A percentile compares a stretch with the other conserved stretches of the same genome.
Conservation (phyloP, 1,284 basidiomycete species). For the Fomitiporia mediterranea region DNA sequence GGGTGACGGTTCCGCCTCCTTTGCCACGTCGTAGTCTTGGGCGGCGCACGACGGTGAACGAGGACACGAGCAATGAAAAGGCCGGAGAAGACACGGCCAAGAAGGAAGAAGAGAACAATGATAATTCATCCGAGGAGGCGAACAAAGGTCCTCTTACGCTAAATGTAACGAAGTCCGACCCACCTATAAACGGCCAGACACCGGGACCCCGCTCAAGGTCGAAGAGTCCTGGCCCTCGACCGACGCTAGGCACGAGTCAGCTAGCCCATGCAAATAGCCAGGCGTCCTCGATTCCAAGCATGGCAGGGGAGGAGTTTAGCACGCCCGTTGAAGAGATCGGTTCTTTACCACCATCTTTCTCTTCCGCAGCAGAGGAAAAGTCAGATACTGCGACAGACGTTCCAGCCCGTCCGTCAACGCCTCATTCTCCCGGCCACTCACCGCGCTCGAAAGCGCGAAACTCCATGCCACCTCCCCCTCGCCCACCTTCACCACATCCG, state of each 20-base stretch:
- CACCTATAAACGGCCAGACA: too few species aligned
- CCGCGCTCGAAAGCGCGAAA: constrained; percentile 2
- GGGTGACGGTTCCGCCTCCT: constrained; percentile 27
- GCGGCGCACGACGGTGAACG: constrained; percentile 21
- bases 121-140: background rate
- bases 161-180: background rate
- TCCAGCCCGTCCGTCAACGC: background rate
- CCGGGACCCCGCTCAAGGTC: background rate
- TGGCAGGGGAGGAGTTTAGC: constrained; percentile 27
- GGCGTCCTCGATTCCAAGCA: constrained; percentile 11
- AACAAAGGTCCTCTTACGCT: background rate
- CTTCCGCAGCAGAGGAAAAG: background rate
- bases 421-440: constrained; percentile 1
- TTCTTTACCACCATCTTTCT: background rate
- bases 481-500: background rate
- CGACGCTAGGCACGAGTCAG: background rate
- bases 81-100: background rate
- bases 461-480: constrained; percentile 9
- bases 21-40: constrained; percentile 35
- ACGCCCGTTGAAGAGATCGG: constrained; percentile 32
- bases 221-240: background rate
- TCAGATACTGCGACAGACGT: background rate
- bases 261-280: constrained; percentile 7
- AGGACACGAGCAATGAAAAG: background rate
- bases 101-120: background rate